Conservation (phyloP, 192 early-diverging fungal species). For the Kappamyces sp. region DNA sequence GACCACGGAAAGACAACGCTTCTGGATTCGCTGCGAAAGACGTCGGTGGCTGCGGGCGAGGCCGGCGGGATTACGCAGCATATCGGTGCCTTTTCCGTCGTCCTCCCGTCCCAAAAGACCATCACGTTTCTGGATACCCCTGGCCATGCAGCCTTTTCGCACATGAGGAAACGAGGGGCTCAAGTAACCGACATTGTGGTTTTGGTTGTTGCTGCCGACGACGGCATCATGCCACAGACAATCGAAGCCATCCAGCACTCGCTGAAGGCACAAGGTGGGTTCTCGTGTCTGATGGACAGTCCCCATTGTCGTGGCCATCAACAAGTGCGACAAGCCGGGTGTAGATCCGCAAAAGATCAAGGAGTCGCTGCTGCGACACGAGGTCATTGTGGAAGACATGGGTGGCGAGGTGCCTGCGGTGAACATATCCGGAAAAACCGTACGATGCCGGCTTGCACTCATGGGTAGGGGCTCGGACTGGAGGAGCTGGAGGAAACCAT, state of each 20-base stretch:
- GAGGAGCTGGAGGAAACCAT: constrained; percentile 88
- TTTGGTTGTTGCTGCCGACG: constrained; percentile 94
- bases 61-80: constrained; percentile 98
- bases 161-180: constrained; percentile 92
- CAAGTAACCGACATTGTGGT: constrained; percentile 92
- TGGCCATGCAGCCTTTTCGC: constrained; percentile 91
- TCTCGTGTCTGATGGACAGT: constrained; percentile 24
- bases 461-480: constrained; percentile 63
- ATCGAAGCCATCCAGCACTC: constrained; percentile 92
- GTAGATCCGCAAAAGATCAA: constrained; percentile 37
- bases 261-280: constrained; percentile 36
- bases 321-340: constrained; percentile 94
- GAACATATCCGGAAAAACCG: constrained; percentile 81
- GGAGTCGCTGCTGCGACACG: constrained; percentile 68
- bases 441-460: constrained; percentile 1
- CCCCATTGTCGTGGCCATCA: constrained; percentile 92
- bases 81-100: constrained; percentile 90
- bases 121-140: constrained; percentile 98
- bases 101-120: constrained; percentile 56
- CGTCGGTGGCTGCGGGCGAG: constrained; percentile 86
- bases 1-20: constrained; percentile 96
- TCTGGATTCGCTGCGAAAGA: constrained; percentile 84
- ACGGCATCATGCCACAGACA: constrained; percentile 98
- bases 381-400: constrained; percentile 82
- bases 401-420: constrained; percentile 92